Percentiles rank a stretch among this genome's conserved stretches.
Conservation (phyloP, 2,329 filamentous ascomycete species). For the Ambrosiella beaveri region DNA sequence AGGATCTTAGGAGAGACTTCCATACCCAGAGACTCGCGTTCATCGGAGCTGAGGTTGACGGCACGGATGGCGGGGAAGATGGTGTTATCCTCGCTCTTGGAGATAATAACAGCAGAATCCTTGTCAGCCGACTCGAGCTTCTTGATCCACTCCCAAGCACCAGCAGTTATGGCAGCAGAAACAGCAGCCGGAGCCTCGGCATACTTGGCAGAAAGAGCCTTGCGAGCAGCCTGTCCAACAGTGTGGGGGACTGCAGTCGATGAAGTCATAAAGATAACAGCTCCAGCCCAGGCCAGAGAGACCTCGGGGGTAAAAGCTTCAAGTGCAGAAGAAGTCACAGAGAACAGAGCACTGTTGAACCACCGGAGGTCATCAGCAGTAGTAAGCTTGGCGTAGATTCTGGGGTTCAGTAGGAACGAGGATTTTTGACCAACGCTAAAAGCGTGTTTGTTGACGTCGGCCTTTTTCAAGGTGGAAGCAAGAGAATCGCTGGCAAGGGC, state of each 20-base stretch:
- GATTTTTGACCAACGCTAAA: slow-evolving; percentile 60
- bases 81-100: slow-evolving; percentile 46
- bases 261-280: slow-evolving; percentile 62
- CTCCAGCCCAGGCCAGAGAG: slow-evolving; percentile 64
- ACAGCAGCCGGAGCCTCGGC: slow-evolving; percentile 37
- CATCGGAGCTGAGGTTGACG: slow-evolving; percentile 43
- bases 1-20: slow-evolving; percentile 32
- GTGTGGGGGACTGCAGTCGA: slow-evolving; percentile 41
- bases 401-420: slow-evolving; percentile 70
- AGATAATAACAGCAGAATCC: slow-evolving; percentile 50
- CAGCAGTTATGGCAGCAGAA: slow-evolving; percentile 46
- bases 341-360: slow-evolving; percentile 52
- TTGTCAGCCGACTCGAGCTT: slow-evolving; percentile 54
- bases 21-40: slow-evolving; percentile 26
- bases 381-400: slow-evolving; percentile 66
- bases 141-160: slow-evolving; percentile 66
- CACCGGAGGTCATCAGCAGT: slow-evolving; percentile 62
- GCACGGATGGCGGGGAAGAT: slow-evolving; percentile 44
- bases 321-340: slow-evolving; percentile 38
- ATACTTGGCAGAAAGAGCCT: slow-evolving; percentile 49
- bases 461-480: slow-evolving; percentile 33
- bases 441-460: slow-evolving; percentile 45
- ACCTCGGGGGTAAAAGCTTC: slow-evolving; percentile 30
- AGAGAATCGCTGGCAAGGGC: slow-evolving; percentile 36
- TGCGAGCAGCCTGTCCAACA: slow-evolving; percentile 45